Base-by-base conservation (phyloP, 2,329 filamentous ascomycete species). In the Ophiostoma perfectum region DNA sequence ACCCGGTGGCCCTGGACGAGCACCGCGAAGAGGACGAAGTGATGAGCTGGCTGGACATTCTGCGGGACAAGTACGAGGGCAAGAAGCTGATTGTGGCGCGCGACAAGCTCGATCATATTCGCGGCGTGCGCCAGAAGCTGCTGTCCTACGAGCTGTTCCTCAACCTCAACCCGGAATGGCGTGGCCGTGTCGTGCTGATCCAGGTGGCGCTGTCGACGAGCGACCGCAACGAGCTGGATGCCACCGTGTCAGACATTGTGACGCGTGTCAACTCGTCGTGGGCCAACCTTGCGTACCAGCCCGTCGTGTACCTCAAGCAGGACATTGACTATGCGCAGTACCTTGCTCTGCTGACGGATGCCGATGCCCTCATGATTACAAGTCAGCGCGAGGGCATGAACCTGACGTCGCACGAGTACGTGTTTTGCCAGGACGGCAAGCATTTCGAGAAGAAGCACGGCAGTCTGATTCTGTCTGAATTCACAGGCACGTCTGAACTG, bases 311-410 rank as follows among this genome's bases (percentile, higher is more conserved):
- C 78, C 82, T 98, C 67, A 93, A 96, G 78, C 94, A 98, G 77
- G 94, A 98, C 74, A 95, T 98, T 70, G 89, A 91, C 69, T 97
- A 96, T 75, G 83, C 91, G 0, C 93, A 97, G 76, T 98, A 97
- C 74, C 84, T 98, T n/a, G 94, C 93, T 1, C 82, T 98, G 7
- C 84, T 97, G 64, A 92, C 92, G 3, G 89, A 96, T 66, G 95
- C 94, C 1, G 93, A 98, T 79, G 91, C 90, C 2, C 82, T 98
- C 65, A 95, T 97, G 86, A 95, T 98, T 75, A 96, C 94, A 2
- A 96, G 92, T 76, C 88, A 98, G 74, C 92, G 95, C 66, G 94
- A 98, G 77, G 94, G 94, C 71, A 98, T 98, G 95, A 98, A 97
- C 76, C 80, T 98, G 68, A 97, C 94, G 0, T 93, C 91, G 5